These are phyloP conservation scores for Liquidambar formosana DNA, from an alignment of 164 flowering plant species.

Conservation along the genomic window DNA sequence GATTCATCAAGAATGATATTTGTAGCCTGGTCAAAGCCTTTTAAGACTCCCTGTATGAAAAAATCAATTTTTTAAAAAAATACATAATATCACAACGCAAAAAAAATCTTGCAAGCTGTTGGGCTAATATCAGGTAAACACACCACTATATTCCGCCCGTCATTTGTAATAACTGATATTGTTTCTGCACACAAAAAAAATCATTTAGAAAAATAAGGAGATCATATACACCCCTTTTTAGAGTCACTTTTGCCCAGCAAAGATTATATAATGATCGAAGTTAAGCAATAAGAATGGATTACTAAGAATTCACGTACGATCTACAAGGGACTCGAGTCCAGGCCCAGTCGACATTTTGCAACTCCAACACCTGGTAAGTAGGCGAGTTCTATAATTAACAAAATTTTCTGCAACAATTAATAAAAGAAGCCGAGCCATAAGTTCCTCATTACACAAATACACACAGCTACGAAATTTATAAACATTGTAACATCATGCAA, in stretches of 20 bases:
- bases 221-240: too few species aligned
- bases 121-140: slow-evolving; percentile 14
- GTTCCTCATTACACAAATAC: too few species aligned
- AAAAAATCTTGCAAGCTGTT: not conserved
- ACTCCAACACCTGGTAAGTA: not conserved
- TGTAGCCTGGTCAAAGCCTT: slow-evolving; percentile 96
- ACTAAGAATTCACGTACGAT: slow-evolving; percentile 47
- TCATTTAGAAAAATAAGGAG: not conserved
- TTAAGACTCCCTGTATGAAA: slow-evolving; percentile 61
- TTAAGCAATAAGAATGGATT: slow-evolving; percentile 1
- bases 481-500: too few species aligned
- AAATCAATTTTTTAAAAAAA: not conserved
- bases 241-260: too few species aligned
- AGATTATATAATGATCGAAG: not conserved
- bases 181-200: slow-evolving; percentile 44
- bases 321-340: slow-evolving; percentile 71
- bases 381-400: not conserved
- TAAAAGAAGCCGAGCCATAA: too few species aligned
- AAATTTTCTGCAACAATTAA: too few species aligned
- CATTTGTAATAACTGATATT: slow-evolving; percentile 85
- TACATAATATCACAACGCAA: too few species aligned
- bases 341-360: slow-evolving; percentile 50
- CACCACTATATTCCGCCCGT: slow-evolving; percentile 91
- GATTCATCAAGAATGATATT: slow-evolving; percentile 97
- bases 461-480: too few species aligned